A percentile compares a stretch with the other conserved stretches of the same genome.
These are phyloP conservation scores for Beta vulgaris DNA, from an alignment of 148 eudicot genomes.

Conservation along the genomic window DNA sequence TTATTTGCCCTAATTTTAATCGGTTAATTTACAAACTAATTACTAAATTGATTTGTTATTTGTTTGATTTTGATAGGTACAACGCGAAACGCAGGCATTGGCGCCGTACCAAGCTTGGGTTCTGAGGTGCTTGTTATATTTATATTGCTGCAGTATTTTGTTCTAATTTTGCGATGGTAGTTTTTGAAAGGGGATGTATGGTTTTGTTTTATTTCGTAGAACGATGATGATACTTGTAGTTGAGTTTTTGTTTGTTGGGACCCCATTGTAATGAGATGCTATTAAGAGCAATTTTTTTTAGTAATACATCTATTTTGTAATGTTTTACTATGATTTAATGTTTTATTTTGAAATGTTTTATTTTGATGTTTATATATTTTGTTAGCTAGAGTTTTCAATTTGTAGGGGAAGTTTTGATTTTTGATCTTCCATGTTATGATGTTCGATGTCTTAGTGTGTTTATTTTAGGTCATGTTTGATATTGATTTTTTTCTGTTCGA, in stretches of 20 bases:
- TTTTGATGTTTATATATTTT: no score
- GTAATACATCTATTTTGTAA: background rate
- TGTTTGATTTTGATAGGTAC: slow-evolving; percentile 17
- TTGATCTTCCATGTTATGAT: no score
- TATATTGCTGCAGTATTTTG: background rate
- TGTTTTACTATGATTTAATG: background rate
- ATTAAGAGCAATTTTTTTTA: background rate
- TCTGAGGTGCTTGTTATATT: slow-evolving; percentile 16
- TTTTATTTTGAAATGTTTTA: background rate
- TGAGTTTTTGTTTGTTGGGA: background rate
- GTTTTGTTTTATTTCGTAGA: background rate
- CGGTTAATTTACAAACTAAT: background rate
- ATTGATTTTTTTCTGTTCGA: no score
- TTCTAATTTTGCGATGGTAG: background rate
- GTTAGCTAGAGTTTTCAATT: no score
- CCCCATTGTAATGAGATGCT: background rate
- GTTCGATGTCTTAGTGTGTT: no score
- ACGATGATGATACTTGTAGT: background rate
- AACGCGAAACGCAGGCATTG: slow-evolving; percentile 40
- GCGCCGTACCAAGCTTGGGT: slow-evolving; percentile 43
- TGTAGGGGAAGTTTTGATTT: no score
- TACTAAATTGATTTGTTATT: background rate
- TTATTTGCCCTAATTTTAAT: background rate
- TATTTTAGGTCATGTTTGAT: no score
- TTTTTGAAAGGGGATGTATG: background rate